Conservation (phyloP, 2,329 filamentous ascomycete species). For the Coniochaeta sp. region DNA sequence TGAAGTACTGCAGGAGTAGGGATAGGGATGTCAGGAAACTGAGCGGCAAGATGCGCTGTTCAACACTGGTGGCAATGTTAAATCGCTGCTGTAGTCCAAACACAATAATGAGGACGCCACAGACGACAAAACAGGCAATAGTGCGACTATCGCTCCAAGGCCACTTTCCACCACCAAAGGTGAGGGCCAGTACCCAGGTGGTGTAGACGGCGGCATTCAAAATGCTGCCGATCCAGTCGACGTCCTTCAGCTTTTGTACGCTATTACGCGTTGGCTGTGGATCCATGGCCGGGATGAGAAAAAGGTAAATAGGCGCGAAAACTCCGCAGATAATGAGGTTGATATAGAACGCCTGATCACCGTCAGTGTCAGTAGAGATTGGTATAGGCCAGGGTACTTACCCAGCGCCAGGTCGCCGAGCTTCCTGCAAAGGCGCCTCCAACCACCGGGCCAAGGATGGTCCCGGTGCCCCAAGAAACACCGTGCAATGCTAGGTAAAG, state of each 20-base stretch:
- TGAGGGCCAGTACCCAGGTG: conserved; percentile 36
- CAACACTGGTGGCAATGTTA: conserved; percentile 28
- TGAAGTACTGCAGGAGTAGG: conserved; percentile 26
- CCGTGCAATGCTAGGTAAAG: conserved; percentile 23
- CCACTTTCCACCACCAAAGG: conserved; percentile 39
- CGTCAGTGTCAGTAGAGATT: not conserved
- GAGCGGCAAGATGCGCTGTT: conserved; percentile 29
- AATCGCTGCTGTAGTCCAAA: conserved; percentile 41
- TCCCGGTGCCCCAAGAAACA: conserved; percentile 27
- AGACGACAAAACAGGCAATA: conserved; percentile 38
- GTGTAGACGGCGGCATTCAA: conserved; percentile 32
- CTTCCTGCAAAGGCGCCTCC: conserved; percentile 25
- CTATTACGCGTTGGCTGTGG: not conserved
- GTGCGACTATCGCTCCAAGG: conserved; percentile 37
- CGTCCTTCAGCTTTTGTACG: conserved; percentile 8
- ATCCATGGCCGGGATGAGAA: not conserved
- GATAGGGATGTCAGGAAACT: conserved; percentile 23
- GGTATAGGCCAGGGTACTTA: not conserved
- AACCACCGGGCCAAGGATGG: conserved; percentile 30
- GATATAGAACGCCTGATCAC: conserved; percentile 35
- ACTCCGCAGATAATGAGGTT: conserved; percentile 37
- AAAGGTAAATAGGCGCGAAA: not conserved
- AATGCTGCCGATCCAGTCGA: conserved; percentile 38
- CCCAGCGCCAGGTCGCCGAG: conserved; percentile 25
- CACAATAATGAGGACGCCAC: conserved; percentile 29